Evolutionary conservation across 768 basidiomycete genomes (phyloP).

Genomic region (Inosperma sp.): DNA sequence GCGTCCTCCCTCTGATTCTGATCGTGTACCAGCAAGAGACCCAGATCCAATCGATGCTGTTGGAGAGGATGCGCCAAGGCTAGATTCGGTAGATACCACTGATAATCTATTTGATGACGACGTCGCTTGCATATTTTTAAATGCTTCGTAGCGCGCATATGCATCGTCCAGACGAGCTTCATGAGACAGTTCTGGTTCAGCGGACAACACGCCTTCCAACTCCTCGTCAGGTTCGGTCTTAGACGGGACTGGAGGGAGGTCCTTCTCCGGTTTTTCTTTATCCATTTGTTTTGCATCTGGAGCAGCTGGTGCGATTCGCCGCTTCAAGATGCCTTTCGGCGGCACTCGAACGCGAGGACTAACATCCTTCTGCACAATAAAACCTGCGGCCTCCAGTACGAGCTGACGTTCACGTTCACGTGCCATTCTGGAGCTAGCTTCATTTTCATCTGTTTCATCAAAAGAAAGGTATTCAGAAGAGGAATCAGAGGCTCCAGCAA

Average conservation of each 20-base stretch:
- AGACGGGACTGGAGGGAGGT: constrained; percentile 52
- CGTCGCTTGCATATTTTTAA: constrained; percentile 51
- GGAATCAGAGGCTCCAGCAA: constrained; percentile 31
- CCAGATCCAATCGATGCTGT: constrained; percentile 4
- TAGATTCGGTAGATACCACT: constrained; percentile 49
- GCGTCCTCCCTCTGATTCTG: constrained; percentile 24
- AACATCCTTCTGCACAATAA: constrained; percentile 65
- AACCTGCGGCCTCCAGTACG: constrained; percentile 85
- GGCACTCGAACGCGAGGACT: constrained; percentile 46
- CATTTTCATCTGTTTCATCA: constrained; percentile 33
- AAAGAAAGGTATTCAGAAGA: constrained; percentile 39
- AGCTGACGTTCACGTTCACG: constrained; percentile 73
- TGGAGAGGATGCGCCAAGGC: constrained; percentile 26
- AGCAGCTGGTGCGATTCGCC: constrained; percentile 50
- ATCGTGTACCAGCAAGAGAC: background rate
- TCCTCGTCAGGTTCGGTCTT: constrained; percentile 20
- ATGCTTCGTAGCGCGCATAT: constrained; percentile 86
- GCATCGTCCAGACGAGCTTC: constrained; percentile 67
- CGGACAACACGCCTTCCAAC: background rate
- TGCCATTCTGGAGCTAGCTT: constrained; percentile 41
- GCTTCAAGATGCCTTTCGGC: constrained; percentile 32
- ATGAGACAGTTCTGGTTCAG: constrained; percentile 34
- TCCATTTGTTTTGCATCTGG: constrained; percentile 24
- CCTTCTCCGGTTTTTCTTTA: constrained; percentile 29
- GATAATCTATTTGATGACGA: constrained; percentile 56